phyloP scores from a whole-genome alignment of 2,329 filamentous ascomycete species.

The Exophiala sideris region DNA sequence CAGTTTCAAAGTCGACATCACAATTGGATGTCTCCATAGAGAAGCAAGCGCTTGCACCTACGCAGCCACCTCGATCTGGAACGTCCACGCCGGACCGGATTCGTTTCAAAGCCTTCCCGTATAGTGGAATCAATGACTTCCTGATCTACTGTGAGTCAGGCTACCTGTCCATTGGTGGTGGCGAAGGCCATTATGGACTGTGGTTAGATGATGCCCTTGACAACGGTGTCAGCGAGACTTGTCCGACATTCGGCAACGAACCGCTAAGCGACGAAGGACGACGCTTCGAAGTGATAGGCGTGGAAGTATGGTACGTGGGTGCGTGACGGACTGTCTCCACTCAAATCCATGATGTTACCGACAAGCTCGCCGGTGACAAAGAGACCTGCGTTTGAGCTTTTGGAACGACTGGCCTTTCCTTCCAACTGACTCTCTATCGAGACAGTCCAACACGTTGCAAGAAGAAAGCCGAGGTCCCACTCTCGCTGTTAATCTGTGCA shows the following conservation, averaged over 20 bases:
- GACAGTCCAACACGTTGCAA: too few species aligned
- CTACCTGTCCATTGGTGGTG: slow-evolving; percentile 83
- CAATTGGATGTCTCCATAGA: slow-evolving; percentile 16
- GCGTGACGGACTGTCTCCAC: slow-evolving; percentile 28
- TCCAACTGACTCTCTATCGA: too few species aligned
- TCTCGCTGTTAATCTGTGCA: too few species aligned
- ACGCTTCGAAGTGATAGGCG: slow-evolving; percentile 86
- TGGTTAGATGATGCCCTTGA: slow-evolving; percentile 89
- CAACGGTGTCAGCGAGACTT: slow-evolving; percentile 75
- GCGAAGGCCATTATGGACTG: slow-evolving; percentile 85
- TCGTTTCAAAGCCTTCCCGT: slow-evolving; percentile 95
- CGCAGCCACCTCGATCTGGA: slow-evolving; percentile 33
- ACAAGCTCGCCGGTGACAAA: background rate
- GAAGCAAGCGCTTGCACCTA: slow-evolving; percentile 20
- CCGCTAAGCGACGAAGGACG: slow-evolving; percentile 86
- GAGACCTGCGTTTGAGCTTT: too few species aligned
- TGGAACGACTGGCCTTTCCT: too few species aligned
- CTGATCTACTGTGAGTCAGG: slow-evolving; percentile 87
- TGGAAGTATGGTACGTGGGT: slow-evolving; percentile 92
- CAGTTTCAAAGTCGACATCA: slow-evolving; percentile 29
- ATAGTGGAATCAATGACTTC: slow-evolving; percentile 93
- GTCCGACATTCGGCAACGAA: slow-evolving; percentile 93
- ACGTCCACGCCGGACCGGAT: slow-evolving; percentile 68
- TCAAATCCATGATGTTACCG: background rate
- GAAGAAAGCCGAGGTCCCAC: too few species aligned